Conservation (phyloP, 495 filamentous ascomycete genomes). For the Filosporella fistucella region DNA sequence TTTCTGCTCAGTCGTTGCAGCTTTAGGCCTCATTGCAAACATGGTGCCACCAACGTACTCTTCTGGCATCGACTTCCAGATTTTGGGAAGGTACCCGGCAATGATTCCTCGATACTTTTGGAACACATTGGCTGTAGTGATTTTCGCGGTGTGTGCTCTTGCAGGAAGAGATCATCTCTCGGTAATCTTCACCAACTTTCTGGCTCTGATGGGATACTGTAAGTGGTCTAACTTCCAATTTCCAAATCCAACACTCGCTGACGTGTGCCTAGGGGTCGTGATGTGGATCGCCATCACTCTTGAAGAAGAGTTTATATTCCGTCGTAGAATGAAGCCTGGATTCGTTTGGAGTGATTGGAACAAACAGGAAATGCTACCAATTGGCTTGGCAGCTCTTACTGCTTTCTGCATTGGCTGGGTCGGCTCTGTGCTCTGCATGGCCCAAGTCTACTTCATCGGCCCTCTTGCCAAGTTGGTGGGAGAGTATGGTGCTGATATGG, state of each 20-base stretch:
- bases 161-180: constrained; percentile 57
- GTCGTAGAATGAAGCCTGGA: constrained; percentile 25
- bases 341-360: constrained; percentile 65
- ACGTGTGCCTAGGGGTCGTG: constrained; percentile 45
- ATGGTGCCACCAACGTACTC: constrained; percentile 66
- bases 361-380: constrained; percentile 50
- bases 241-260: not conserved
- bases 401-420: constrained; percentile 68
- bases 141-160: constrained; percentile 60
- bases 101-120: constrained; percentile 58
- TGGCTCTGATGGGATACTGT: constrained; percentile 66
- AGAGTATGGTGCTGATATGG: constrained; percentile 33
- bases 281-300: constrained; percentile 61
- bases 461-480: constrained; percentile 42
- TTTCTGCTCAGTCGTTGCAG: constrained; percentile 68
- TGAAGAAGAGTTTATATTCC: constrained; percentile 63
- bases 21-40: constrained; percentile 69
- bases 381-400: constrained; percentile 56
- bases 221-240: not conserved
- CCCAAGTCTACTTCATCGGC: constrained; percentile 63
- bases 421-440: constrained; percentile 65
- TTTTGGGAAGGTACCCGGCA: constrained; percentile 53
- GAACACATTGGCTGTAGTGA: constrained; percentile 54
- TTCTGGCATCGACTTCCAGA: constrained; percentile 63
- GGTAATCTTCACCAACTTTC: constrained; percentile 66